Evolutionary conservation across 805 yeast genomes (phyloP).

Genomic region (Teunomyces lycoperdinae): DNA sequence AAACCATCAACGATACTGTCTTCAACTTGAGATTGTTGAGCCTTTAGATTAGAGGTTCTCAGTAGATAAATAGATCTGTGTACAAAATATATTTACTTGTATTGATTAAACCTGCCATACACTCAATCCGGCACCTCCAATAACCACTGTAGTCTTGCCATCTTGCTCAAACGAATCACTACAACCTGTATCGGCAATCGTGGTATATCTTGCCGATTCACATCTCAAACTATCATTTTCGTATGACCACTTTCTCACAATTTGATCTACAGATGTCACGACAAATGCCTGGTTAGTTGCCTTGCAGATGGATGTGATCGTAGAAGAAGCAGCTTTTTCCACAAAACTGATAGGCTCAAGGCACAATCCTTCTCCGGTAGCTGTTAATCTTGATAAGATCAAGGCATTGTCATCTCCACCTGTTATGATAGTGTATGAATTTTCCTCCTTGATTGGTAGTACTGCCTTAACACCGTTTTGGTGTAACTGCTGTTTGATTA

Average conservation of each 20-base stretch:
- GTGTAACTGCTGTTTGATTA: slow-evolving; percentile 56
- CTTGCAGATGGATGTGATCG: slow-evolving; percentile 64
- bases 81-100: neutral
- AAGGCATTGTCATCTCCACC: slow-evolving; percentile 95
- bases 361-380: slow-evolving; percentile 7
- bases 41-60: slow-evolving; percentile 34
- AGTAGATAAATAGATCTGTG: neutral
- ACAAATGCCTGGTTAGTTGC: slow-evolving; percentile 33
- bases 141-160: slow-evolving; percentile 34
- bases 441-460: slow-evolving; percentile 14
- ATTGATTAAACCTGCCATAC: slow-evolving; percentile 33
- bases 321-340: slow-evolving; percentile 75
- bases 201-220: slow-evolving; percentile 54
- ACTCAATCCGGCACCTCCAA: slow-evolving; percentile 87
- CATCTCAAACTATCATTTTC: slow-evolving; percentile 21
- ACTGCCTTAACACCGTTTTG: slow-evolving; percentile 81
- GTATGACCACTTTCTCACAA: slow-evolving; percentile 62
- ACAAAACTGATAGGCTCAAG: slow-evolving; percentile 33
- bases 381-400: slow-evolving; percentile 19
- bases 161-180: slow-evolving; percentile 38
- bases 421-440: slow-evolving; percentile 45
- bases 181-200: slow-evolving; percentile 90
- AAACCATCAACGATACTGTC: slow-evolving; percentile 67
- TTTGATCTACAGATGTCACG: slow-evolving; percentile 84
- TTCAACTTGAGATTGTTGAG: slow-evolving; percentile 76